Evolutionary conservation across 129 eudicot genomes (phyloP).

Genomic region (Chrysanthemum makinoi): DNA sequence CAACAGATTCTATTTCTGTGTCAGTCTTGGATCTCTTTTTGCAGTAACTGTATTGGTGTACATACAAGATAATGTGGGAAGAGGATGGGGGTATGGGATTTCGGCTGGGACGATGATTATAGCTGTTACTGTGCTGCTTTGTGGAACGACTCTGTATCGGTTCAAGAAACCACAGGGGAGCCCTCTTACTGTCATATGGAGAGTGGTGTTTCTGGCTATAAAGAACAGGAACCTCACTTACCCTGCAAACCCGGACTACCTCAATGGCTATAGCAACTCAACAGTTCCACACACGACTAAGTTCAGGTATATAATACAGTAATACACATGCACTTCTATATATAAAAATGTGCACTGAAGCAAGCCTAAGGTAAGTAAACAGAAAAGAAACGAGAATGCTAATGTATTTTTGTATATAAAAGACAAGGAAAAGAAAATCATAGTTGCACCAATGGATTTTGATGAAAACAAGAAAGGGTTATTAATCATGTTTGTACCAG

Average conservation of each 20-base stretch:
- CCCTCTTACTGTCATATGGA: constrained; percentile 84
- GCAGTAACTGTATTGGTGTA: constrained; percentile 87
- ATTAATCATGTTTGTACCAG: not conserved
- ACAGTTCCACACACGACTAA: constrained; percentile 53
- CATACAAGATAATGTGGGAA: constrained; percentile 88
- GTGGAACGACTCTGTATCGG: constrained; percentile 68
- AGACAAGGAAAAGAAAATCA: not conserved
- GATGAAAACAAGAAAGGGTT: not conserved
- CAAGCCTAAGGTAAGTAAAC: not conserved
- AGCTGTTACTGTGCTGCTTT: constrained; percentile 60
- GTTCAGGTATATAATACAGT: constrained; percentile 47
- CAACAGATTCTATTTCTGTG: constrained; percentile 79
- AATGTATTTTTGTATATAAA: not conserved
- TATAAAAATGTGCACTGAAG: not conserved
- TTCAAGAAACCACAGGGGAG: constrained; percentile 81
- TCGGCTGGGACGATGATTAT: constrained; percentile 86
- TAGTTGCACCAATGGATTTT: not conserved
- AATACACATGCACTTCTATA: not conserved
- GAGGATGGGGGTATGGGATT: constrained; percentile 90
- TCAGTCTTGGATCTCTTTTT: constrained; percentile 86
- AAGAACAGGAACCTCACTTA: constrained; percentile 54
- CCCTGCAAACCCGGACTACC: constrained; percentile 49
- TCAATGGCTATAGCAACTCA: constrained; percentile 61
- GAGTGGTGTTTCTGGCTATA: constrained; percentile 71
- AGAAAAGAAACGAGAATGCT: not conserved